Conservation (phyloP, 2,329 filamentous ascomycete species). For the Arachnomyces sp. region DNA sequence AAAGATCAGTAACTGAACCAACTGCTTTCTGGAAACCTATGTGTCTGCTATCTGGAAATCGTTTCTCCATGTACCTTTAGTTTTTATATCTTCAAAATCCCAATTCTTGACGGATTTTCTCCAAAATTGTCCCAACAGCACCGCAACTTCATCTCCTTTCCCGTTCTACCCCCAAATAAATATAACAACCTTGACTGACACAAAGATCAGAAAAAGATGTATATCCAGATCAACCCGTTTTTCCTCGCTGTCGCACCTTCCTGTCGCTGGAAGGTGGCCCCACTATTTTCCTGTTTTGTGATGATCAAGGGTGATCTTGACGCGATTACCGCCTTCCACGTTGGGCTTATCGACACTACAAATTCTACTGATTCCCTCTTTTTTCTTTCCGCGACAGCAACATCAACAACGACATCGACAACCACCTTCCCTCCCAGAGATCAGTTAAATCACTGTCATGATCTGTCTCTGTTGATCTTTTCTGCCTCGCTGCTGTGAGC, state of each 20-base stretch:
- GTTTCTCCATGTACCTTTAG: too few species aligned
- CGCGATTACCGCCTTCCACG: background rate
- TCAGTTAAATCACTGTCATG: background rate
- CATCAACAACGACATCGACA: background rate
- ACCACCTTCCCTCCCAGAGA: background rate
- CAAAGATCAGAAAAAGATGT: background rate
- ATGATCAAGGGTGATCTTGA: background rate
- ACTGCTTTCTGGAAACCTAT: too few species aligned
- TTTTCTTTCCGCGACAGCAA: background rate
- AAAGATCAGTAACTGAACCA: too few species aligned
- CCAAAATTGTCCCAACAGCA: too few species aligned
- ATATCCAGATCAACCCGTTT: background rate
- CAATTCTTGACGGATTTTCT: too few species aligned
- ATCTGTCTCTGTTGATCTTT: background rate
- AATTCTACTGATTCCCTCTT: background rate
- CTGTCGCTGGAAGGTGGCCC: background rate
- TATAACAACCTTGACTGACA: background rate
- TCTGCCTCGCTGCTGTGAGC: background rate
- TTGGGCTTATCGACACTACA: background rate
- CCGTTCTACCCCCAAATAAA: too few species aligned
- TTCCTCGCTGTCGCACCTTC: background rate
- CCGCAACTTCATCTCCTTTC: too few species aligned
- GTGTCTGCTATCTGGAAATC: too few species aligned
- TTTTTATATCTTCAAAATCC: too few species aligned
- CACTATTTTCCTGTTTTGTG: background rate